A percentile compares a stretch with the other conserved stretches of the same genome.
Evolutionary conservation across 495 filamentous ascomycete species (phyloP).

Genomic region (Penicillium samsonianum): DNA sequence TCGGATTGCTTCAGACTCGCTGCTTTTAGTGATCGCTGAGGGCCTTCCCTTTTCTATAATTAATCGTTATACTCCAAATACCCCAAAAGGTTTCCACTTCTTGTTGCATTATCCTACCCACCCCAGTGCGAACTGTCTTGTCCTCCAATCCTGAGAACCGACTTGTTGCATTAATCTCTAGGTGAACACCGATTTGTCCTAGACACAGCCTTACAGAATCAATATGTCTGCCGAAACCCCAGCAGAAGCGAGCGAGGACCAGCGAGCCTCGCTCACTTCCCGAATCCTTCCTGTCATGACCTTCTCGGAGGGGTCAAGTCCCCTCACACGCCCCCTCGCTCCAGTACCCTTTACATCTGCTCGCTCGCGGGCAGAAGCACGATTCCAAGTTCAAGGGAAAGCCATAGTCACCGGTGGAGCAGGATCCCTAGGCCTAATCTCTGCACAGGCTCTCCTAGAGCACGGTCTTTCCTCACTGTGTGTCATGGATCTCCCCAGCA

Average conservation of each 20-base stretch:
- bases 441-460: constrained; percentile 67
- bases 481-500: constrained; percentile 58
- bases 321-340: constrained; percentile 18
- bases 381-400: constrained; percentile 65
- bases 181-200: not conserved
- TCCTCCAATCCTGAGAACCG: not conserved
- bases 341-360: constrained; percentile 52
- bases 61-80: not conserved
- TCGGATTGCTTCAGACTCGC: not conserved
- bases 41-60: not conserved
- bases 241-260: not conserved
- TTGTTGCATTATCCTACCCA: not conserved
- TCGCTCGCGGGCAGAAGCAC: constrained; percentile 48
- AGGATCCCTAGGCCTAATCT: constrained; percentile 63
- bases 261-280: constrained; percentile 32
- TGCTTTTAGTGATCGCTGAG: not conserved
- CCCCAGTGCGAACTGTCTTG: not conserved
- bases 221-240: not conserved
- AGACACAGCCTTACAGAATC: not conserved
- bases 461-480: constrained; percentile 62
- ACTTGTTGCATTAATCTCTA: not conserved
- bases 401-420: constrained; percentile 70
- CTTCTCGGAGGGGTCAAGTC: constrained; percentile 47
- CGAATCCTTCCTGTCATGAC: constrained; percentile 62
- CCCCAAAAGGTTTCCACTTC: not conserved